Percentiles rank a stretch among this genome's conserved stretches.
phyloP scores from a whole-genome alignment of 2,329 filamentous ascomycete species.

The Endothia cerciana region DNA sequence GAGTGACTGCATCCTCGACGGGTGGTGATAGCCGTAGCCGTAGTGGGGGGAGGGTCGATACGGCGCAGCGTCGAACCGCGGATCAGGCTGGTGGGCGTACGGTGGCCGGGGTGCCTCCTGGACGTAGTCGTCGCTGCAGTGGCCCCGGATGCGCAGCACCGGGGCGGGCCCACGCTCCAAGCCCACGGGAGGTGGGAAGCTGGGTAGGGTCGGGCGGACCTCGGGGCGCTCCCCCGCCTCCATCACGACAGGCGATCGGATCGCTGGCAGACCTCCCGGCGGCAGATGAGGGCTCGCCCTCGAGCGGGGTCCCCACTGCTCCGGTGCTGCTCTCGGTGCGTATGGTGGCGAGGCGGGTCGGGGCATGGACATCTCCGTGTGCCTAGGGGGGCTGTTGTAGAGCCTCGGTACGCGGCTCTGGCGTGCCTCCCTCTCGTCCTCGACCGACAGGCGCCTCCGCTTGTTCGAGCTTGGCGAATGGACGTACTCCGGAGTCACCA shows the following conservation, averaged over 20 bases:
- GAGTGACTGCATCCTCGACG: slow-evolving; percentile 49
- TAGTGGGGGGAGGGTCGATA: slow-evolving; percentile 41
- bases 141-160: slow-evolving; percentile 39
- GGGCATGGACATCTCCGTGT: slow-evolving; percentile 36
- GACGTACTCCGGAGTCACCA: slow-evolving; percentile 50
- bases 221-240: slow-evolving; percentile 44
- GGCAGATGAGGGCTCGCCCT: slow-evolving; percentile 42
- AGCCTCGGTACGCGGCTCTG: slow-evolving; percentile 52
- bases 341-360: slow-evolving; percentile 43
- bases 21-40: slow-evolving; percentile 48
- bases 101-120: slow-evolving; percentile 36
- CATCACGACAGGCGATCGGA: slow-evolving; percentile 37
- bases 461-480: slow-evolving; percentile 55
- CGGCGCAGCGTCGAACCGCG: slow-evolving; percentile 38
- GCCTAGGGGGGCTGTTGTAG: slow-evolving; percentile 42
- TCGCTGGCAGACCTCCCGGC: slow-evolving; percentile 37
- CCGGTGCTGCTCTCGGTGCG: slow-evolving; percentile 35
- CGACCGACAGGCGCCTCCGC: slow-evolving; percentile 50
- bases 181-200: slow-evolving; percentile 43
- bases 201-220: slow-evolving; percentile 44
- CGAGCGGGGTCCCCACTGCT: slow-evolving; percentile 42
- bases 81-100: slow-evolving; percentile 35
- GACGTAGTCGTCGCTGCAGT: slow-evolving; percentile 42
- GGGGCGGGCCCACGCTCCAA: slow-evolving; percentile 41
- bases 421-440: slow-evolving; percentile 47